Base-by-base conservation (phyloP, 306 rosid species). In the Quercus parvula region DNA sequence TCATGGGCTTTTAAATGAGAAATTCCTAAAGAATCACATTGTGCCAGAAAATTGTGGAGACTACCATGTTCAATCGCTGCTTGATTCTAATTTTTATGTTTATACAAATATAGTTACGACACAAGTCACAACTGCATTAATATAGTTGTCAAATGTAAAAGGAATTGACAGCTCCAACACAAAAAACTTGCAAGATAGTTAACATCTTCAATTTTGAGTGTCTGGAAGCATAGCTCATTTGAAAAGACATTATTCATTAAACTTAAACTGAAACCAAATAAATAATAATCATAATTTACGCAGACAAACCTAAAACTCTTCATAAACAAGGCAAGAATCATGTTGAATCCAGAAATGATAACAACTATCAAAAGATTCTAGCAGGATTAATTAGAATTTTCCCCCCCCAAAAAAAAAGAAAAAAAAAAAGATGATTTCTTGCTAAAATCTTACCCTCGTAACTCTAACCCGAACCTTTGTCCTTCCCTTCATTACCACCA, bases 401-500 rank as follows among this genome's bases (percentile, higher is more conserved):
- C 84, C 24, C 24, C 24, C 22, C 24, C 82, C 84, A 68, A 55
- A 17, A 31, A 51, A 15, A 70, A 81, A 18, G 46, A 44, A 2
- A 1, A 46, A 75, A 24, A 61, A 28, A 1, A 17, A 76, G 13
- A 64, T 63, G 15, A 49, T 1, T 82, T 51, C 67, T 74, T 41
- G 28, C 20, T n/a, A 55, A 87, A 82, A 79, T 75, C 88, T 86
- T 79, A 86, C 82, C 84, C 77, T 90, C 82, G 46, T 64, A 58
- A 55, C 74, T 75, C 85, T 88, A 89, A 78, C 86, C 56, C 18
- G 88, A 83, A 75, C 75, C 85, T 86, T 91, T 87, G 78, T 90
- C 95, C 85, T 92, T 88, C 78, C 84, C 84, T 79, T 94, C 97
- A 41, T 64, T 41, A 49, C 15, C 78, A 63, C 35, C 85, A 84